Percentiles rank a stretch among this genome's conserved stretches.
phyloP scores from a whole-genome alignment of 1,284 basidiomycete genomes.

The Ustilago loliicola region DNA sequence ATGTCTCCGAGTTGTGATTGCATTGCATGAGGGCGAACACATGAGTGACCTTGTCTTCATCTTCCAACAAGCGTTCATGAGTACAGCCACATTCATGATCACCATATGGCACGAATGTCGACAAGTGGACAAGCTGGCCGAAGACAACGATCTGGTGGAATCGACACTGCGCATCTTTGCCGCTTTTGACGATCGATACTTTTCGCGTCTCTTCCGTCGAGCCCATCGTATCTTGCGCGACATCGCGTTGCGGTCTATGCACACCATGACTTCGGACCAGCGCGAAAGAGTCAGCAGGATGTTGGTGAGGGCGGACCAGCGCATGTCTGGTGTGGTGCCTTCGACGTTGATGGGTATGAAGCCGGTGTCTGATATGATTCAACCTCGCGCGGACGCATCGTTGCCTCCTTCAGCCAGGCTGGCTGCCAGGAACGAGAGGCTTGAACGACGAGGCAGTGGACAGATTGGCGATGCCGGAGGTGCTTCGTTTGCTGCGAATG shows the following conservation, averaged over 20 bases:
- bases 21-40: constrained; percentile 50
- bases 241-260: constrained; percentile 52
- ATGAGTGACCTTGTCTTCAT: constrained; percentile 58
- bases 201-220: constrained; percentile 48
- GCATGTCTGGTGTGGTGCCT: constrained; percentile 30
- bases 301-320: constrained; percentile 39
- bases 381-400: constrained; percentile 22
- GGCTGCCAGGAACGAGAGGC: constrained; percentile 26
- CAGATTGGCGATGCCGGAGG: constrained; percentile 26
- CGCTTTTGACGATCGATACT: constrained; percentile 54
- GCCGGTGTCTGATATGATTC: constrained; percentile 17
- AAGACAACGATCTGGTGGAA: constrained; percentile 60
- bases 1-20: constrained; percentile 54
- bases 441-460: constrained; percentile 23
- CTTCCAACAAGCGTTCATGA: constrained; percentile 63
- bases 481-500: constrained; percentile 4
- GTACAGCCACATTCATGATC: constrained; percentile 64
- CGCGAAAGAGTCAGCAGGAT: constrained; percentile 53
- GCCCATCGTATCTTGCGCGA: constrained; percentile 52
- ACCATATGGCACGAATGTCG: constrained; percentile 64
- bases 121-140: constrained; percentile 40
- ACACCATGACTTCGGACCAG: constrained; percentile 52
- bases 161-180: constrained; percentile 57
- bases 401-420: constrained; percentile 39
- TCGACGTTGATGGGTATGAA: constrained; percentile 31